A percentile compares a stretch with the other conserved stretches of the same genome.
Evolutionary conservation across 257 asterid species (phyloP).

Genomic region (Paraleonurus japonicus): DNA sequence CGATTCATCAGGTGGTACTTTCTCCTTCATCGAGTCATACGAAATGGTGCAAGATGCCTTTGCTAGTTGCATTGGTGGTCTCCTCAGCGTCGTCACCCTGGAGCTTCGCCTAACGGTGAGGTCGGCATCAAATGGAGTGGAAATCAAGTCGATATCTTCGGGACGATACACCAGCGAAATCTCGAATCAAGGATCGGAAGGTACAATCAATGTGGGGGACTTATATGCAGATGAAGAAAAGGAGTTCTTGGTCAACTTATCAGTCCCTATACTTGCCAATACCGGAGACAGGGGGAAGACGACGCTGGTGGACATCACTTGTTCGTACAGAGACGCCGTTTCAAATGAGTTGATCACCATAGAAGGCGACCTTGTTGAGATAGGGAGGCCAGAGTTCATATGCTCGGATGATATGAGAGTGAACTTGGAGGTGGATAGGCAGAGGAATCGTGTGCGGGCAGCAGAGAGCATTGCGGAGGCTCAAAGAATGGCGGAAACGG

Average conservation of each 20-base stretch:
- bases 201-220: conserved; percentile 35
- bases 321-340: conserved; percentile 30
- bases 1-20: conserved; percentile 52
- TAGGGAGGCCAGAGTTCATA: conserved; percentile 29
- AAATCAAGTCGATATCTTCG: conserved; percentile 33
- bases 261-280: conserved; percentile 17
- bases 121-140: conserved; percentile 35
- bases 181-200: conserved; percentile 26
- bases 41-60: conserved; percentile 46
- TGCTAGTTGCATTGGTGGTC: conserved; percentile 49
- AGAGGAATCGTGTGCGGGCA: conserved; percentile 34
- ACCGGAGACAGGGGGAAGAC: conserved; percentile 26
- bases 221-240: conserved; percentile 49
- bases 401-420: conserved; percentile 20
- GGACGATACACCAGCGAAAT: conserved; percentile 36
- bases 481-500: conserved; percentile 38
- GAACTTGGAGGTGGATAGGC: conserved; percentile 45
- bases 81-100: conserved; percentile 41
- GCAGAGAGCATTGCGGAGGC: conserved; percentile 46
- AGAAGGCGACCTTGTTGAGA: conserved; percentile 30
- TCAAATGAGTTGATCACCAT: conserved; percentile 22
- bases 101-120: conserved; percentile 33
- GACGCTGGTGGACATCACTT: conserved; percentile 29
- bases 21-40: conserved; percentile 41
- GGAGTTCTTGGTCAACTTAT: conserved; percentile 37